Percentiles rank a stretch among this genome's conserved stretches.
phyloP scores from a whole-genome alignment of 75 land plant species.

The Picea sitchensis region DNA sequence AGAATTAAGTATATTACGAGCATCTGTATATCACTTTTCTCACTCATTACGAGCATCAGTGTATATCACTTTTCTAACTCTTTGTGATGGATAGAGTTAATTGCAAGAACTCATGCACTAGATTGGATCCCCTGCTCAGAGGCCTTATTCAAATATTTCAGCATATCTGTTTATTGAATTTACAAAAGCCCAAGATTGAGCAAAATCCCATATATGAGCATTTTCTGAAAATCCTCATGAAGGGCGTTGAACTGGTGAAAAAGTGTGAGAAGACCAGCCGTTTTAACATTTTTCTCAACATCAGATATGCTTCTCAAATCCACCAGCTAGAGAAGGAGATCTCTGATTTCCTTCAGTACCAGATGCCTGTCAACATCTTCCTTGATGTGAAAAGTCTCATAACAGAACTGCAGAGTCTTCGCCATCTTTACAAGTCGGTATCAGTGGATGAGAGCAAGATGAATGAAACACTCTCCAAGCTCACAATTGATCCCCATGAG shows the following conservation, averaged over 20 bases:
- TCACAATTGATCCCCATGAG: background rate
- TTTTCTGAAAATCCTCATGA: background rate
- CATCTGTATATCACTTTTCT: too few relatives aligned
- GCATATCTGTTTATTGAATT: background rate
- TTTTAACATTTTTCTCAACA: background rate
- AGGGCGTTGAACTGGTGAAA: background rate
- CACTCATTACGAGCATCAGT: too few relatives aligned
- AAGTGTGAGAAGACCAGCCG: background rate
- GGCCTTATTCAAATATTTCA: background rate
- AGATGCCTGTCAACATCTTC: background rate
- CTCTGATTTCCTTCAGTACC: background rate
- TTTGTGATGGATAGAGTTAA: background rate
- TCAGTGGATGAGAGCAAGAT: background rate
- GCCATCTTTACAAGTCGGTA: background rate
- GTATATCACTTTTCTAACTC: too few relatives aligned
- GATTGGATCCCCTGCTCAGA: background rate
- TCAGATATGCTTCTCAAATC: background rate
- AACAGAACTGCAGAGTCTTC: background rate
- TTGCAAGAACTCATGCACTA: background rate
- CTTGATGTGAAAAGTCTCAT: background rate
- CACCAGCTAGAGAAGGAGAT: slow-evolving; percentile 1
- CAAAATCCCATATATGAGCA: background rate
- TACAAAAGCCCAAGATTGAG: background rate
- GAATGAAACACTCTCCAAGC: background rate
- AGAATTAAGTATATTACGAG: too few relatives aligned